Base-by-base conservation (phyloP, 768 basidiomycete genomes). In the Hypholoma sublateritium region DNA sequence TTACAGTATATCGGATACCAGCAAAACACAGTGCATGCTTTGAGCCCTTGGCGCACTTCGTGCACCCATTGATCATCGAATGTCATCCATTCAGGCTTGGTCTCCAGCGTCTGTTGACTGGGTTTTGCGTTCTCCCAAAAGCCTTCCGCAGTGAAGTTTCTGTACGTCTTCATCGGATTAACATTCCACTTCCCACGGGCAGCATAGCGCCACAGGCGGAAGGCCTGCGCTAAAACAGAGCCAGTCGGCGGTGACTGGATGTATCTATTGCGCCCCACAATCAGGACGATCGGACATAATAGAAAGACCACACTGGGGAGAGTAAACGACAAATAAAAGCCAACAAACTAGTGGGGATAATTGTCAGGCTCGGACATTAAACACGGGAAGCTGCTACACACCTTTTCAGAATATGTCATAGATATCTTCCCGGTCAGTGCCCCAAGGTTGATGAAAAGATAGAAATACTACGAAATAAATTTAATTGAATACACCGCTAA, bases 21-120 rank as follows among this genome's bases (percentile, higher is more conserved):
- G 25, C 56, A 60, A 77, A 89, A 74, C 69, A 81, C 79, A 65
- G 70, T 69, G 68, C 89, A 91, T 21, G 90, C 90, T 65, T 87
- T 88, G 67, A 91, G 67, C 1, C 88, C 89, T 53, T 89, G 80
- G 50, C 75, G 74, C 42, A 91, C 81, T 64, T 92, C 89, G 47
- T 90, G 88, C 9, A 92, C 88, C 87, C 88, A 91, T 50, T 76
- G 66, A 63, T 92, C 90, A 61, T 91, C 88, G 57, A 84, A 91
- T 3, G 71, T 84, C 87, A 91, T 90, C 89, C 88, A 91, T 4
- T 52, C 53, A 21, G 88, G 89, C 39, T 70, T 47, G 69, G 24
- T 71, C 70, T 1, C 67, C 77, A 2, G 64, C 62, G 42, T 76
- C 70, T 34, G 74, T 75, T 11, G 22, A 61, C 86, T 88, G 0